Percentiles rank a stretch among this genome's conserved stretches.
Evolutionary conservation across 2,329 filamentous ascomycete genomes (phyloP).

Genomic region (Fusarium solani-melongenae): DNA sequence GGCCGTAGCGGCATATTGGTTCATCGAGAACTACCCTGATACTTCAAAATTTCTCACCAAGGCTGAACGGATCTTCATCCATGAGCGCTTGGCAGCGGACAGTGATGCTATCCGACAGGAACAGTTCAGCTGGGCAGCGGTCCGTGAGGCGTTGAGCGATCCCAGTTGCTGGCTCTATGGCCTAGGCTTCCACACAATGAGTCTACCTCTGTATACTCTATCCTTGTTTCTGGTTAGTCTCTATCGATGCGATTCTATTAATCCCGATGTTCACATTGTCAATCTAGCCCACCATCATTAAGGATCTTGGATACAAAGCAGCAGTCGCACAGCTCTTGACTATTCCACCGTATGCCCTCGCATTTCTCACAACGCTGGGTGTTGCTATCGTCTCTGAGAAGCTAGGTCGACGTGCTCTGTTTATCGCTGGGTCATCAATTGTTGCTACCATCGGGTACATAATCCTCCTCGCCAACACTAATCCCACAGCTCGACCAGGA

Average conservation of each 20-base stretch:
- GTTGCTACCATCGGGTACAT: conserved; percentile 73
- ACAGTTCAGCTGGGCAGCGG: conserved; percentile 74
- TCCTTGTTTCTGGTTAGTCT: conserved; percentile 63
- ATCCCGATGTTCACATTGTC: not conserved
- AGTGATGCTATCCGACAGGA: conserved; percentile 77
- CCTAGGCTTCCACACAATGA: conserved; percentile 78
- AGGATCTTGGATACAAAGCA: conserved; percentile 63
- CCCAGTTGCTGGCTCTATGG: conserved; percentile 80
- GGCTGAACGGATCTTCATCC: conserved; percentile 67
- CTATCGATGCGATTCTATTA: not conserved
- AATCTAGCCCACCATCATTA: conserved; percentile 62
- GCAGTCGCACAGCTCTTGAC: conserved; percentile 68
- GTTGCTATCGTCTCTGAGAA: conserved; percentile 71
- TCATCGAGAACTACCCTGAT: conserved; percentile 74
- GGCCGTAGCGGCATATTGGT: conserved; percentile 62
- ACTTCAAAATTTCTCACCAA: conserved; percentile 68
- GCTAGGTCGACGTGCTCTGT: conserved; percentile 67
- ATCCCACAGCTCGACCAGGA: conserved; percentile 60
- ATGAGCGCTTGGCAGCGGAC: conserved; percentile 72
- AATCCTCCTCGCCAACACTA: conserved; percentile 64
- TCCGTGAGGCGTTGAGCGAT: conserved; percentile 71
- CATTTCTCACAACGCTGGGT: conserved; percentile 67
- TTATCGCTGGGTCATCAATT: conserved; percentile 68
- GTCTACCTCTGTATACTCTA: conserved; percentile 68
- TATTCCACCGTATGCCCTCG: conserved; percentile 72